A percentile compares a stretch with the other conserved stretches of the same genome.
Evolutionary conservation across 768 basidiomycete species (phyloP).

Genomic region (Leccinum subtestaceum): DNA sequence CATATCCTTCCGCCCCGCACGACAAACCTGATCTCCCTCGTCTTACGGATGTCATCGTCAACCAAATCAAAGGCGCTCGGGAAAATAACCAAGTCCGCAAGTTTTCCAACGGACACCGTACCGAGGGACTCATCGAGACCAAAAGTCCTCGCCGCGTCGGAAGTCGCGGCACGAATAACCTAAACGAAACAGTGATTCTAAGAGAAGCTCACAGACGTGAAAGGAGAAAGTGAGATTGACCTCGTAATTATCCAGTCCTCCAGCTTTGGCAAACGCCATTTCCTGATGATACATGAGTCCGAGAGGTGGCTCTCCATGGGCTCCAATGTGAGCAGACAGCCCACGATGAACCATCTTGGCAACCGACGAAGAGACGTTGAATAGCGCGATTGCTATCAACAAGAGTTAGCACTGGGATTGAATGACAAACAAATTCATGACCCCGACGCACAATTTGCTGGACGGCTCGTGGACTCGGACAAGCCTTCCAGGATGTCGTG

Average conservation of each 20-base stretch:
- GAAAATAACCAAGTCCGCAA: slow-evolving; percentile 71
- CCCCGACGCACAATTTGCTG: slow-evolving; percentile 48
- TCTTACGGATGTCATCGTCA: slow-evolving; percentile 46
- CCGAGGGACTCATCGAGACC: slow-evolving; percentile 63
- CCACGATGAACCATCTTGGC: slow-evolving; percentile 69
- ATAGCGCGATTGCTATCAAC: slow-evolving; percentile 54
- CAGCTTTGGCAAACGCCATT: slow-evolving; percentile 60
- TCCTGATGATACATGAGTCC: slow-evolving; percentile 78
- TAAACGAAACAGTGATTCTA: slow-evolving; percentile 22
- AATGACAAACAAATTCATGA: neutral
- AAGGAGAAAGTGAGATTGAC: slow-evolving; percentile 30
- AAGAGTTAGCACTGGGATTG: neutral
- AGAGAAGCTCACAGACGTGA: neutral
- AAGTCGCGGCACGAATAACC: slow-evolving; percentile 69
- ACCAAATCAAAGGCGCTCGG: slow-evolving; percentile 59
- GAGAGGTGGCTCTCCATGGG: slow-evolving; percentile 70
- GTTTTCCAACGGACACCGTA: slow-evolving; percentile 59
- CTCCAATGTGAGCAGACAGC: slow-evolving; percentile 62
- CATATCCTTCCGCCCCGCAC: slow-evolving; percentile 68
- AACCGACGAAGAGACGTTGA: slow-evolving; percentile 66
- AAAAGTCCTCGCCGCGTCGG: slow-evolving; percentile 60
- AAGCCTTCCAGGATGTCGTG: slow-evolving; percentile 63
- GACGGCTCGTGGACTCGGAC: slow-evolving; percentile 60
- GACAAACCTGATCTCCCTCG: slow-evolving; percentile 53
- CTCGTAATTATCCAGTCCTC: slow-evolving; percentile 71